Base-by-base conservation (phyloP, 805 yeast species). In the Ogataea methylovora region DNA sequence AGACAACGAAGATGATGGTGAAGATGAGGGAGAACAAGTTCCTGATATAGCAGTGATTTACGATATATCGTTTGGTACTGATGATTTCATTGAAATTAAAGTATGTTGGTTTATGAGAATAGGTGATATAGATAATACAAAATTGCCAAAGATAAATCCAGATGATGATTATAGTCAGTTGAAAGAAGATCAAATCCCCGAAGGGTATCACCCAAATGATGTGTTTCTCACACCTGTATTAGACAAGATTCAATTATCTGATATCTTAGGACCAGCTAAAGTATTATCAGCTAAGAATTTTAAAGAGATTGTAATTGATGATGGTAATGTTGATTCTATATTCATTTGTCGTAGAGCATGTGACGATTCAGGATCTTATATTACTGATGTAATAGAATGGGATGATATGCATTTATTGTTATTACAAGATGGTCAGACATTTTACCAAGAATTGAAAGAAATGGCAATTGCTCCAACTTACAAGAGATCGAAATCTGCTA, bases 141-240 rank as follows among this genome's bases (percentile, higher is more conserved):
- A 48, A 42, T 4, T 35, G 44, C 10, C 34, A 52, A 8, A 18
- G 13, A 20, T 18, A 27, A 18, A 12, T 11, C 26, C 8, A 24
- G 51, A 52, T 7, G 41, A 38, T n/a, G 40, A 35, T 4, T 38
- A 40, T 16, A 33, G 35, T 22, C 48, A 6, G 45, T 12, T 34
- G 38, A 39, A 41, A 24, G 37, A 37, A n/a, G 45, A 44, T 8
- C 38, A 32, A 13, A 42, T 55, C 8, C 40, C 43, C 3, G 32
- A 54, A 1, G 51, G 46, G 7, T 45, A 47, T 20, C 39, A 47
- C 24, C 40, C 43, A 1, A 65, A 67, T 44, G 86, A 79, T 50
- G 35, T 79, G 5, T 74, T 73, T 42, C 45, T 80, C 18, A 71
- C 84, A 0, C 66, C 82, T 3, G 67, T 69, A 23, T 35, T 61